Percentiles rank a stretch among this genome's conserved stretches.
These are phyloP conservation scores for Xylaria longipes DNA, from an alignment of 495 filamentous ascomycete genomes.

Conservation along the genomic window DNA sequence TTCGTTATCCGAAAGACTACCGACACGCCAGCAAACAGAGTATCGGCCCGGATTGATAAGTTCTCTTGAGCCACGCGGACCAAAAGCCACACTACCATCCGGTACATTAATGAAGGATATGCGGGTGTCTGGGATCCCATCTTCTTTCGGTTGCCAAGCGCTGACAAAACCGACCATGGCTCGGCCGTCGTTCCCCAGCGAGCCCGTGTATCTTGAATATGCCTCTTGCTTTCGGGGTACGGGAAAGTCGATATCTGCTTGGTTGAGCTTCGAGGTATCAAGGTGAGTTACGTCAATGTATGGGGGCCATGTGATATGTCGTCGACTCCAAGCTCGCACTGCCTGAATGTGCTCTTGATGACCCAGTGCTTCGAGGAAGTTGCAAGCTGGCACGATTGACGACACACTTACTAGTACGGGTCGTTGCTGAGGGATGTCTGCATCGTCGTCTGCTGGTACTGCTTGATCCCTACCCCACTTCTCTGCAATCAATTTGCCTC, in stretches of 20 bases:
- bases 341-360: not conserved
- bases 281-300: not conserved
- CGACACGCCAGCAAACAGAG: not conserved
- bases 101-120: constrained; percentile 8
- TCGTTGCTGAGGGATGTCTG: constrained; percentile 12
- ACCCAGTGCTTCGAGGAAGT: constrained; percentile 13
- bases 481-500: not conserved
- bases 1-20: not conserved
- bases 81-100: not conserved
- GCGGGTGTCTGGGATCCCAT: constrained; percentile 8
- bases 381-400: constrained; percentile 15
- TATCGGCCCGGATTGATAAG: constrained; percentile 1
- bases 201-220: not conserved
- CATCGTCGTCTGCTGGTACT: not conserved
- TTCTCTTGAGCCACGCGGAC: constrained; percentile 9
- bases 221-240: too few species aligned
- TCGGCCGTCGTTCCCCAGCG: not conserved
- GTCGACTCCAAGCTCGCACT: not conserved
- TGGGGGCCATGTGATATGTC: constrained; percentile 13
- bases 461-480: constrained; percentile 6
- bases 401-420: not conserved
- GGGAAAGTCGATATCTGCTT: not conserved
- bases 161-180: not conserved
- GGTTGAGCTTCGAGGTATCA: not conserved
- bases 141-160: not conserved